Percentiles rank a stretch among this genome's conserved stretches.
Evolutionary conservation across 805 yeast species (phyloP).

Genomic region (Teunomyces lycoperdinae): DNA sequence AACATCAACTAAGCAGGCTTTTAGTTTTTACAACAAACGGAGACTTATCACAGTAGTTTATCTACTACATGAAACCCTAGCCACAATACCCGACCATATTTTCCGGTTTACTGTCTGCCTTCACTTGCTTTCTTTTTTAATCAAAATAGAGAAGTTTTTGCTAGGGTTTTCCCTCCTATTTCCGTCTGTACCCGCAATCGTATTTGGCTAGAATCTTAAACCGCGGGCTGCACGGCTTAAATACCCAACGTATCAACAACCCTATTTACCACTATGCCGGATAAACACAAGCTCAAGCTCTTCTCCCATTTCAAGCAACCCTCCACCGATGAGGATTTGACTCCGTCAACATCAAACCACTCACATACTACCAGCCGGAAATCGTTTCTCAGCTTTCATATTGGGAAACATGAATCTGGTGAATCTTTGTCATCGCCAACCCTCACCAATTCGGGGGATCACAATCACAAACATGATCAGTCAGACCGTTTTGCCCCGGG

Average conservation of each 20-base stretch:
- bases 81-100: not conserved
- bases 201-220: not conserved
- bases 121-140: not conserved
- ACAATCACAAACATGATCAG: constrained; percentile 7
- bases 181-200: constrained; percentile 3
- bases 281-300: constrained; percentile 41
- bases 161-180: constrained; percentile 1
- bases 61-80: not conserved
- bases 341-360: constrained; percentile 33
- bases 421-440: constrained; percentile 37
- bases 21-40: not conserved
- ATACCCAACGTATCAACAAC: not conserved
- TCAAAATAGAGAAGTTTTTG: not conserved
- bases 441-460: constrained; percentile 29
- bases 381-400: constrained; percentile 37
- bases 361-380: constrained; percentile 19
- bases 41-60: not conserved
- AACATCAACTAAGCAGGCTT: not conserved
- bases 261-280: constrained; percentile 31
- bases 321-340: constrained; percentile 17
- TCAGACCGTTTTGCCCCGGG: constrained; percentile 5
- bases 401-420: constrained; percentile 40
- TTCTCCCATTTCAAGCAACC: constrained; percentile 37
- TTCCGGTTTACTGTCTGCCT: not conserved
- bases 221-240: not conserved